Base-by-base conservation (phyloP, 75 land plant genomes). In the Picea sitchensis region DNA sequence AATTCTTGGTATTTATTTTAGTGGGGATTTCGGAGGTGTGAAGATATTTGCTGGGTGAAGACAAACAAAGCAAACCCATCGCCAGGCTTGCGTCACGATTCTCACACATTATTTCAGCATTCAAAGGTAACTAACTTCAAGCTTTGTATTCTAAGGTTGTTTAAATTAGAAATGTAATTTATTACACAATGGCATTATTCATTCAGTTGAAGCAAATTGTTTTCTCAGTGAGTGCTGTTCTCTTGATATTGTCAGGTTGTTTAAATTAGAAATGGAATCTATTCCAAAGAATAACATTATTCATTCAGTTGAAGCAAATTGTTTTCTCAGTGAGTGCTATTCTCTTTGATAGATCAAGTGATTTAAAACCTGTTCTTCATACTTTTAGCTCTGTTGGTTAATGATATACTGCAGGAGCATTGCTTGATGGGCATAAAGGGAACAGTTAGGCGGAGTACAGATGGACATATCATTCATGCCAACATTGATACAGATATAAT, bases 21-120 rank as follows among this genome's bases (percentile, higher is more conserved):
- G 99, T 97, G 99, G 99, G 98, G 99, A 61, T 97, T 97, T 79
- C 86, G 99, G 57, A 91, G 98, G 80, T 97, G 99, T 87, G 99
- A 97, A 82, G 99, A 97, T 83, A 97, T 97, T 63, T 97, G 96
- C 76, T 97, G 99, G 99, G 98, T 97, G 63, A 97, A 97, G 80
- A 97, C 99, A 20, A 97, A 97, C 79, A 96, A 92, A 82, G 86
- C 77, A 73, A 97, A 88, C 88, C 92, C 99, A 79, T 85, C 95
- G 64, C 92, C 99, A 41, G 93, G 94, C 15, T 80, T 97, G 82
- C 88, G 99, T 2, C 99, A 97, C 85, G 99, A 95, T 87, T 90
- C 99, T 65, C 92, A 88, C 82, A 97, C 99, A 34, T 76, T 97
- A 18, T 92, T 95, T 85, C 99, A 97, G 86, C 98, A 90, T 78